phyloP scores from a whole-genome alignment of 2,329 filamentous ascomycete genomes.

The Septoria linicola region DNA sequence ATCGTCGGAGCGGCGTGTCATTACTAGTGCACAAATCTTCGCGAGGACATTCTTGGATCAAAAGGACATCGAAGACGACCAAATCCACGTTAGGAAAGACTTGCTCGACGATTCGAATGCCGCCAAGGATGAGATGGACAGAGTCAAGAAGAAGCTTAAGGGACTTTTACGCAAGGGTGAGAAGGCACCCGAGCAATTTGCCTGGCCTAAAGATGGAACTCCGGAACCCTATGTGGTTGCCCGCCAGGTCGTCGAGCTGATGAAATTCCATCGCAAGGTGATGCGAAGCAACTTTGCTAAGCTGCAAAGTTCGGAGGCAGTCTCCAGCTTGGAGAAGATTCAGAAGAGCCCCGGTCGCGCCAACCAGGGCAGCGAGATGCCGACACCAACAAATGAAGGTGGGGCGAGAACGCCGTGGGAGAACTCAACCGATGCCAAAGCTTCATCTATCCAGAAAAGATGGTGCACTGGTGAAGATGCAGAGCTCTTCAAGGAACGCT shows the following conservation, averaged over 20 bases:
- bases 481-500: conserved; percentile 90
- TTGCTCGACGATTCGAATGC: conserved; percentile 96
- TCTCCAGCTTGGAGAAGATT: conserved; percentile 57
- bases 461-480: conserved; percentile 98
- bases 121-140: conserved; percentile 98
- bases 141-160: conserved; percentile 99
- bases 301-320: conserved; percentile 61
- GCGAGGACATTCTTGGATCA: conserved; percentile 82
- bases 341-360: conserved; percentile 47
- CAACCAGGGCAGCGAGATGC: conserved; percentile 42
- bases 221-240: conserved; percentile 93
- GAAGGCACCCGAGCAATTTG: conserved; percentile 89
- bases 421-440: conserved; percentile 38
- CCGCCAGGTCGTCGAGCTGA: conserved; percentile 85
- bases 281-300: conserved; percentile 93
- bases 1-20: conserved; percentile 91
- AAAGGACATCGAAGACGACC: conserved; percentile 80
- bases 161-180: conserved; percentile 87
- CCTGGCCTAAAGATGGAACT: conserved; percentile 91
- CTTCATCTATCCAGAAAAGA: conserved; percentile 68
- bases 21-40: conserved; percentile 95
- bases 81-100: conserved; percentile 89
- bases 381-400: conserved; percentile 4
- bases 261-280: conserved; percentile 94
- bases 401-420: not conserved